Evolutionary conservation across 441 rosid genomes (phyloP).

Genomic region (Sinapis alba): DNA sequence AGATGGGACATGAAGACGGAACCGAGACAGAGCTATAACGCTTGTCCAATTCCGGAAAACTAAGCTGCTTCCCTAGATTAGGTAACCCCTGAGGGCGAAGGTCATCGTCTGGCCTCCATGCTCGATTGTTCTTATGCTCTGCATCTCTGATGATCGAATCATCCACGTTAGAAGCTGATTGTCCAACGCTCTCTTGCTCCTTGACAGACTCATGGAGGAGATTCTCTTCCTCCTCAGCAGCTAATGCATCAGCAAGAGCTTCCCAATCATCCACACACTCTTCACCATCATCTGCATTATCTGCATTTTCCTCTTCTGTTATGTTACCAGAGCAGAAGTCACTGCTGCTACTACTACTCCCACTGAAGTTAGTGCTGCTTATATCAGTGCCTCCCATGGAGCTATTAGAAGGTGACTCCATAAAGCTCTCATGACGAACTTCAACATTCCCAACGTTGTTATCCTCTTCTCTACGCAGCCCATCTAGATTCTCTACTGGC

Average conservation of each 20-base stretch:
- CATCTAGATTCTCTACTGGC: conserved; percentile 34
- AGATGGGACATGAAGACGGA: conserved; percentile 54
- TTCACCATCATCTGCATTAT: conserved; percentile 32
- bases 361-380: conserved; percentile 30
- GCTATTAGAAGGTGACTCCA: conserved; percentile 41
- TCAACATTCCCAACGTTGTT: conserved; percentile 25
- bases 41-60: conserved; percentile 38
- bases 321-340: conserved; percentile 47
- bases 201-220: conserved; percentile 2
- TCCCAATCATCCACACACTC: conserved; percentile 64
- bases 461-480: conserved; percentile 35
- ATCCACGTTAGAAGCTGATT: conserved; percentile 10
- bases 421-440: conserved; percentile 35
- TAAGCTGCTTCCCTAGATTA: conserved; percentile 42
- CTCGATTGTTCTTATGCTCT: conserved; percentile 33
- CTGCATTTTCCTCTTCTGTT: conserved; percentile 38
- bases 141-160: neutral
- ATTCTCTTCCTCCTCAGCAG: conserved; percentile 39
- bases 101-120: conserved; percentile 54
- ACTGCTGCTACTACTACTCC: conserved; percentile 43
- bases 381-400: conserved; percentile 9
- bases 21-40: conserved; percentile 31
- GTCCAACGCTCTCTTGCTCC: conserved; percentile 14
- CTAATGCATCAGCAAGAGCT: conserved; percentile 59
- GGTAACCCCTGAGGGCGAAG: conserved; percentile 52